Conservation (phyloP, 2,329 filamentous ascomycete genomes). For the Hyphodiscus sp. region DNA sequence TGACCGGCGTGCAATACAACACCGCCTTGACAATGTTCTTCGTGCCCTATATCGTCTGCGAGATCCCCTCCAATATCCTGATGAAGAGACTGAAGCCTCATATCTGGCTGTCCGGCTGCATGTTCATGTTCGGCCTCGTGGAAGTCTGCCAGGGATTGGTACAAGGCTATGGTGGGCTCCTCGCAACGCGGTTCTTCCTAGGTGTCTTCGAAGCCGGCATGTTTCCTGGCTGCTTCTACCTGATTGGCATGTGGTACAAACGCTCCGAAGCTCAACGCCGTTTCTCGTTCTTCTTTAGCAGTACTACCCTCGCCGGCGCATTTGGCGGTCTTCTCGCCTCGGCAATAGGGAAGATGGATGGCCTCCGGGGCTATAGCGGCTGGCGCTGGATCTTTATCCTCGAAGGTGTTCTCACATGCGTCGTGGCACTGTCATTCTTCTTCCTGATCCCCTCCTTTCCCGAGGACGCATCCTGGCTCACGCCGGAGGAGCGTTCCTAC, state of each 20-base stretch:
- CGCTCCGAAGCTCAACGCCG: slow-evolving; percentile 83
- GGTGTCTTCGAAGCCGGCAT: slow-evolving; percentile 71
- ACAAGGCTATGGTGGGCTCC: slow-evolving; percentile 68
- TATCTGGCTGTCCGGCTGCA: slow-evolving; percentile 72
- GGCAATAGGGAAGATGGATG: slow-evolving; percentile 85
- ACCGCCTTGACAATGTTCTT: slow-evolving; percentile 76
- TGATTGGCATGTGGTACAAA: slow-evolving; percentile 86
- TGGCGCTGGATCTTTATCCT: slow-evolving; percentile 85
- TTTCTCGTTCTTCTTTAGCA: slow-evolving; percentile 90
- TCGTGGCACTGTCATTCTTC: slow-evolving; percentile 56
- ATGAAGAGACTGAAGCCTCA: slow-evolving; percentile 62
- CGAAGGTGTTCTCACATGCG: slow-evolving; percentile 59
- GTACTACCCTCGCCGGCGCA: slow-evolving; percentile 70
- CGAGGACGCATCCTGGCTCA: slow-evolving; percentile 67
- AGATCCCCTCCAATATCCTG: slow-evolving; percentile 68
- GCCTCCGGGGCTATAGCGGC: slow-evolving; percentile 57
- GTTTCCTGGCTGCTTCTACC: slow-evolving; percentile 68
- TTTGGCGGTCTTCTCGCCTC: slow-evolving; percentile 83
- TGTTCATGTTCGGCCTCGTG: slow-evolving; percentile 55
- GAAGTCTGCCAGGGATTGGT: slow-evolving; percentile 31
- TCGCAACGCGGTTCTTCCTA: slow-evolving; percentile 79
- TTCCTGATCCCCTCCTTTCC: slow-evolving; percentile 71
- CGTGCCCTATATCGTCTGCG: slow-evolving; percentile 65
- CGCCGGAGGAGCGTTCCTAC: slow-evolving; percentile 60
- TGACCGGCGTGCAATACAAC: slow-evolving; percentile 60